Percentiles rank a stretch among this genome's conserved stretches.
These are phyloP conservation scores for Coemansia sp. DNA, from an alignment of 192 early-diverging fungal genomes.

Conservation along the genomic window DNA sequence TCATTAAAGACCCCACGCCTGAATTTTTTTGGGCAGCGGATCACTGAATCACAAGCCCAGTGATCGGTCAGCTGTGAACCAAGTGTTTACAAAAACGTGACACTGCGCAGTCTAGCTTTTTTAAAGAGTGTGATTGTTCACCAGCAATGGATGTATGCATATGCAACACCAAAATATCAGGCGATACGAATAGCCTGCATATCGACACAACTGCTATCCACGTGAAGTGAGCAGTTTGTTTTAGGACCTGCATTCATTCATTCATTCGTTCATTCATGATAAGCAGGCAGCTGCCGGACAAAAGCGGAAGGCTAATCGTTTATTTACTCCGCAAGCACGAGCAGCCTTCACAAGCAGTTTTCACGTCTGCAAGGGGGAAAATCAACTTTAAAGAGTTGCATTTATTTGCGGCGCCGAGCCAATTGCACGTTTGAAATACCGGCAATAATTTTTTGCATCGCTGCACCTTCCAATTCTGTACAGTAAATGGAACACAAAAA, in stretches of 20 bases:
- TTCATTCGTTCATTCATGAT: no score
- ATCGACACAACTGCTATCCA: background rate
- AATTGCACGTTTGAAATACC: background rate
- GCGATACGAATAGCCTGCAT: background rate
- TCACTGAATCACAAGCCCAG: background rate
- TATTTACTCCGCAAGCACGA: background rate
- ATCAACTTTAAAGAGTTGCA: no score
- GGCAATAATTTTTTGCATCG: background rate
- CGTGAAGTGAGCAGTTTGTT: background rate
- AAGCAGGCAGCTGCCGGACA: background rate
- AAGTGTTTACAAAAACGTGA: background rate
- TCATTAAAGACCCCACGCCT: background rate
- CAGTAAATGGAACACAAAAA: background rate
- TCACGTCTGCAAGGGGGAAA: no score
- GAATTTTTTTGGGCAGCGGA: background rate
- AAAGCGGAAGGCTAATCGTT: background rate
- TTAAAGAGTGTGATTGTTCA: slow-evolving; percentile 1
- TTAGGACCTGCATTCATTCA: no score
- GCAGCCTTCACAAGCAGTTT: background rate
- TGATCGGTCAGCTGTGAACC: background rate
- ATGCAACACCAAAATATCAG: background rate
- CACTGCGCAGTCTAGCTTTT: background rate
- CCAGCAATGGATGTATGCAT: background rate
- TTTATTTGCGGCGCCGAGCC: no score
- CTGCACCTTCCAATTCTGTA: no score